Conservation (phyloP, 2,329 filamentous ascomycete species). For the Aschersonia sp. region DNA sequence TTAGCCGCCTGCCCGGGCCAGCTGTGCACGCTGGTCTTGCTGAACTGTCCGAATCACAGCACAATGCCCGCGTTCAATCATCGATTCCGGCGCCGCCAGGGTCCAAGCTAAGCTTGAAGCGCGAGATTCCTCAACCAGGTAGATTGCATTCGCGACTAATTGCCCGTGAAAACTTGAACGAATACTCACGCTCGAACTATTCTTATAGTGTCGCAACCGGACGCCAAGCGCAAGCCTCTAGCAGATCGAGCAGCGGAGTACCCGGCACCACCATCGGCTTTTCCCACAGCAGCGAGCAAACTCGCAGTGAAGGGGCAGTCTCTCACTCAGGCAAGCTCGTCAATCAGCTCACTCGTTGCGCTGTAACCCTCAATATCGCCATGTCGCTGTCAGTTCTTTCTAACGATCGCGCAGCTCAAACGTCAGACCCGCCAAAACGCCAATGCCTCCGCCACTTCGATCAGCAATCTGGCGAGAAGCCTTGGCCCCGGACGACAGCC, state of each 20-base stretch:
- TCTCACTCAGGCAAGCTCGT: slow-evolving; percentile 15
- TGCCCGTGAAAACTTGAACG: neutral
- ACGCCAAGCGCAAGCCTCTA: slow-evolving; percentile 46
- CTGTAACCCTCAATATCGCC: too few species aligned
- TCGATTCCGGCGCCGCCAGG: slow-evolving; percentile 24
- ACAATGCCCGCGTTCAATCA: slow-evolving; percentile 36
- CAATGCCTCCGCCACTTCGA: slow-evolving; percentile 10
- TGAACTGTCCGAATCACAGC: slow-evolving; percentile 46
- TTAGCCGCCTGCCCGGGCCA: slow-evolving; percentile 18
- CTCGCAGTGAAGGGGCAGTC: slow-evolving; percentile 27
- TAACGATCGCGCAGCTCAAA: slow-evolving; percentile 15
- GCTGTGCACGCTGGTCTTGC: slow-evolving; percentile 20
- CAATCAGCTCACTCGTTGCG: too few species aligned
- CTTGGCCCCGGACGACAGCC: slow-evolving; percentile 40
- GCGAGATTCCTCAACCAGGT: slow-evolving; percentile 32
- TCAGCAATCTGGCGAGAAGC: slow-evolving; percentile 40
- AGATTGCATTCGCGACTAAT: neutral
- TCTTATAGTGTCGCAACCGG: slow-evolving; percentile 24
- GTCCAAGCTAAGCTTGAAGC: slow-evolving; percentile 30
- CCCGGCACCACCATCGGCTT: slow-evolving; percentile 14
- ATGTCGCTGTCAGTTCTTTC: too few species aligned
- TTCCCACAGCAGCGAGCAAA: slow-evolving; percentile 21
- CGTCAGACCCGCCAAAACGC: slow-evolving; percentile 25
- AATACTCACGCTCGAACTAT: neutral
- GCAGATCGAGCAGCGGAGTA: slow-evolving; percentile 40